phyloP scores from a whole-genome alignment of 73 alveolate genomes.

The Breviolum minutum region DNA sequence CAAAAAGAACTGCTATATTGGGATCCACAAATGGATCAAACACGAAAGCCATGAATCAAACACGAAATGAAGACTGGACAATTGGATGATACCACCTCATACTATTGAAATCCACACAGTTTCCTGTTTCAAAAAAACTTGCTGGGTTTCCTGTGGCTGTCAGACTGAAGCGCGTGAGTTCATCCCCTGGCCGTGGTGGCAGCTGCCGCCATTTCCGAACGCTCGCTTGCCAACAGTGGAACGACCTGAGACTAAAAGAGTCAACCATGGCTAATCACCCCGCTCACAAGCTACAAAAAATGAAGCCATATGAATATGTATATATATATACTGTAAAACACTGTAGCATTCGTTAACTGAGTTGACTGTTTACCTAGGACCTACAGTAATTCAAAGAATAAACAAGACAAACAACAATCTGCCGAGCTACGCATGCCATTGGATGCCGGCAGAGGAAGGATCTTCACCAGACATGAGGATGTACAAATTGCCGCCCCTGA shows the following conservation, averaged over 20 bases:
- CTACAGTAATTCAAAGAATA: no score
- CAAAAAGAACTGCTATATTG: no score
- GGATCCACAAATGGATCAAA: background rate
- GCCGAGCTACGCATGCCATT: constrained; percentile 19
- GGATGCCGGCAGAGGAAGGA: background rate
- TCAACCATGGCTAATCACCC: background rate
- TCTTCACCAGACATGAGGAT: constrained; percentile 36
- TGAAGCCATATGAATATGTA: background rate
- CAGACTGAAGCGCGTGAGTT: constrained; percentile 39
- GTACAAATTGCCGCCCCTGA: constrained; percentile 19
- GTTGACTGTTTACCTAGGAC: background rate
- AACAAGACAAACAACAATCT: background rate
- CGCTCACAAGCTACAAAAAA: background rate
- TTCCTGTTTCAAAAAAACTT: background rate
- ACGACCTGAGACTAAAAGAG: background rate
- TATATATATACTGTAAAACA: no score
- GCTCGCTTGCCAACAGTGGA: constrained; percentile 28
- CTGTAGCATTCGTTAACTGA: background rate
- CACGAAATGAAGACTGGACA: no score
- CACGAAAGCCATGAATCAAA: background rate
- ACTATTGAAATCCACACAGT: no score
- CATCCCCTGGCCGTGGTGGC: constrained; percentile 75
- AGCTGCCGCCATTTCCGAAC: constrained; percentile 1
- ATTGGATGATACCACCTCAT: no score
- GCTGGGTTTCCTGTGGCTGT: constrained; percentile 41